A percentile compares a stretch with the other conserved stretches of the same genome.
Evolutionary conservation across 1,284 basidiomycete species (phyloP).

Genomic region (Heterobasidion occidentale): DNA sequence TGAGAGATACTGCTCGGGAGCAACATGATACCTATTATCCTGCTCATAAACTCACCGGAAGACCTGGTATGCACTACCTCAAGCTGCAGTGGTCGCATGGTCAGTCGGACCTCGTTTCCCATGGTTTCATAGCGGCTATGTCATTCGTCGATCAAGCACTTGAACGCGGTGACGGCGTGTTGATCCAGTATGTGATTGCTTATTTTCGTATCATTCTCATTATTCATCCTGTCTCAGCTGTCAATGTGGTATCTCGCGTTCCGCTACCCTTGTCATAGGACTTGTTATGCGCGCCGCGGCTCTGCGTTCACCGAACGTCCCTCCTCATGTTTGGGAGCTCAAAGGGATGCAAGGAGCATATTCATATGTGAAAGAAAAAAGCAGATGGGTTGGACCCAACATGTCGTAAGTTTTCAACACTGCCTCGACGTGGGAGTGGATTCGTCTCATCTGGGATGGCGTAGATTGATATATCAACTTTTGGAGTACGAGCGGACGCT

Average conservation of each 20-base stretch:
- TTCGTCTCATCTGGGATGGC: slow-evolving; percentile 4
- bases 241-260: slow-evolving; percentile 94
- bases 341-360: slow-evolving; percentile 93
- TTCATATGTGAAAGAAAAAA: slow-evolving; percentile 84
- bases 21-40: slow-evolving; percentile 48
- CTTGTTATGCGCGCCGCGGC: slow-evolving; percentile 93
- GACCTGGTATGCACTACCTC: slow-evolving; percentile 82
- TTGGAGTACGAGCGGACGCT: slow-evolving; percentile 88
- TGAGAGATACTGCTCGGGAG: slow-evolving; percentile 27
- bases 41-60: slow-evolving; percentile 52
- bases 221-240: slow-evolving; percentile 45
- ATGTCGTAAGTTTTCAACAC: slow-evolving; percentile 69
- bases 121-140: slow-evolving; percentile 76
- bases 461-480: slow-evolving; percentile 91
- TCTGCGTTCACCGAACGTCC: slow-evolving; percentile 54
- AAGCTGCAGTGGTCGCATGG: slow-evolving; percentile 95
- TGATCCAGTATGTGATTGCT: slow-evolving; percentile 72
- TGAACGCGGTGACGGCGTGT: slow-evolving; percentile 66
- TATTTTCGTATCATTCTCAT: neutral
- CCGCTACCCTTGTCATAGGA: slow-evolving; percentile 89
- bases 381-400: slow-evolving; percentile 87
- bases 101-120: slow-evolving; percentile 76
- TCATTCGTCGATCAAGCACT: slow-evolving; percentile 74
- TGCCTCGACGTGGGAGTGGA: neutral
- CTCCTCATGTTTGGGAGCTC: slow-evolving; percentile 70